Evolutionary conservation across 495 filamentous ascomycete genomes (phyloP), one percentile per base, ranked within the genome.

Genomic region (Emericellopsis terricola): DNA sequence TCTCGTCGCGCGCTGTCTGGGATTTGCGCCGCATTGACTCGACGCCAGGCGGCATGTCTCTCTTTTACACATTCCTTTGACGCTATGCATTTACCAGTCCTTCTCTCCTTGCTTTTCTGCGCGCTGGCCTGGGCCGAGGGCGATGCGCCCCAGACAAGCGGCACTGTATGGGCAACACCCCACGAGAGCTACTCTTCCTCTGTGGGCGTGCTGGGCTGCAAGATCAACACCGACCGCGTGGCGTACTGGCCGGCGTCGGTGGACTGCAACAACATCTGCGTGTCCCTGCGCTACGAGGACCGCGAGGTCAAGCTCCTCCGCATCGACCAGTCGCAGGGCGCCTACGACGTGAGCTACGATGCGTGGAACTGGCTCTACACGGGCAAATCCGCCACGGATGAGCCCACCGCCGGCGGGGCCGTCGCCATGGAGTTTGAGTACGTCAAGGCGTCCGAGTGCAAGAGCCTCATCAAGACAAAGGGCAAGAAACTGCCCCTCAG

Each of bases 341-440:
- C 61, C 6, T 43, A 63, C 47, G 61, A 65, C 33, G 46, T 65
- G 40, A 58, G 53, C 40, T 65, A 64, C 47, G 59, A 63, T 38
- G 59, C 61, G 10, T 65, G 61, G 61, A 65, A 65, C 42, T 60
- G 60, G 24, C 57, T 65, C 5, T 44, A 49, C 26, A 60, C 58
- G 0, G 61, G 61, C 26, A 48, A 50, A 24, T 46, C 55, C n/a
- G 61, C 61, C 3, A 57, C 52, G 1, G 46, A 60, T 16, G 40
- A 42, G n/a, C 61, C 61, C 3, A 46, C 55, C 4, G 50, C 57
- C 1, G 61, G 61, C 36, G 59, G 61, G 19, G 46, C 51, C 20
- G 37, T 51, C 15, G 45, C 54, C 14, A 64, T 65, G 61, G 46
- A 56, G 17, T 57, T 44, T 31, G 41, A 59, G 19, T 45, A 60